A percentile compares a stretch with the other conserved stretches of the same genome.
These are phyloP conservation scores for Phytophthora citrophthora DNA, from an alignment of 352 stramenopile genomes.

Conservation along the genomic window DNA sequence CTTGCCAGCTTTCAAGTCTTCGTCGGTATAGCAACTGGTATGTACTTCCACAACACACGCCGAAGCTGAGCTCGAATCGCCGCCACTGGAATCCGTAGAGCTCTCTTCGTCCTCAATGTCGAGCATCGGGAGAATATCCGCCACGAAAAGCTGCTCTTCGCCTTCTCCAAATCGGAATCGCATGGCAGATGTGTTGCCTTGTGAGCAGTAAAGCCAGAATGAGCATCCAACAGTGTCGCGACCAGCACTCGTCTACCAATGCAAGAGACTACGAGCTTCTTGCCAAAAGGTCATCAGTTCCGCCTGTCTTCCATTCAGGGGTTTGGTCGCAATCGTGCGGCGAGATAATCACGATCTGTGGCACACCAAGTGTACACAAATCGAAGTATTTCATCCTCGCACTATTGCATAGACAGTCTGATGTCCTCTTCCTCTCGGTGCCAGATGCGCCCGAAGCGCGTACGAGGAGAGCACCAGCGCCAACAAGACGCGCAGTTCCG, in stretches of 20 bases:
- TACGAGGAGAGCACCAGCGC: constrained; percentile 15
- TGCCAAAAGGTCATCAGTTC: not conserved
- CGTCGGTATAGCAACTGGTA: constrained; percentile 7
- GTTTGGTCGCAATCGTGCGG: constrained; percentile 4
- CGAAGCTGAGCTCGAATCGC: not conserved
- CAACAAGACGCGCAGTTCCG: constrained; percentile 10
- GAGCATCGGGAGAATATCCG: constrained; percentile 21
- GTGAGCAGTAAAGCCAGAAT: constrained; percentile 7
- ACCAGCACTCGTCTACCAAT: not conserved
- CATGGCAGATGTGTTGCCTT: constrained; percentile 11
- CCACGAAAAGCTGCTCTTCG: constrained; percentile 22
- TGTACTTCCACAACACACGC: not conserved
- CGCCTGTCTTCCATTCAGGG: not conserved
- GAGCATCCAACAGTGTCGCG: not conserved
- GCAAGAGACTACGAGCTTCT: not conserved
- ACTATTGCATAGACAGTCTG: not conserved
- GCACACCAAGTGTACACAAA: not conserved
- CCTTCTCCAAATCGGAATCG: constrained; percentile 22
- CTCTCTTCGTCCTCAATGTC: constrained; percentile 15
- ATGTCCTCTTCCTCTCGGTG: not conserved
- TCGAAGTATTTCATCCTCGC: not conserved
- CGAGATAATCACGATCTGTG: not conserved
- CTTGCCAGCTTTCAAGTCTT: not conserved
- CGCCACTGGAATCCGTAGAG: not conserved
- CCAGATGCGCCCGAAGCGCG: constrained; percentile 8